A percentile compares a stretch with the other conserved stretches of the same genome.
Conservation (phyloP, 1,284 basidiomycete species). For the Pseudozyma sp. region DNA sequence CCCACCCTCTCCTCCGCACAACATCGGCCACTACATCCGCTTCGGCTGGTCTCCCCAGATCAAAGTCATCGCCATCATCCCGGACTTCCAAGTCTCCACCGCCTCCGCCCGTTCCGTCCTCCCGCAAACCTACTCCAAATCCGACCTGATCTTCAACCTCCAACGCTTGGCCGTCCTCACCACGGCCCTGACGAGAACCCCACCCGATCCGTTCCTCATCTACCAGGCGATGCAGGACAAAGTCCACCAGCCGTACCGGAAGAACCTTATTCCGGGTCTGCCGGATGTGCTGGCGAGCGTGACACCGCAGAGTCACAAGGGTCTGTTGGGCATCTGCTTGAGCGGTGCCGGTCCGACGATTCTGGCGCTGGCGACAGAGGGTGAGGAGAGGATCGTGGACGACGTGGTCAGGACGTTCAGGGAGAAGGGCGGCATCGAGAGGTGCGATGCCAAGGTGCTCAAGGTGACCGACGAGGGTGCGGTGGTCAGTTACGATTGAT, state of each 20-base stretch:
- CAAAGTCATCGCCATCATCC: constrained; percentile 93
- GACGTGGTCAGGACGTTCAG: constrained; percentile 61
- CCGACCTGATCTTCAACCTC: constrained; percentile 94
- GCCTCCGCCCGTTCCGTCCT: constrained; percentile 91
- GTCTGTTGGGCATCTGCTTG: constrained; percentile 94
- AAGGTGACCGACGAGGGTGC: constrained; percentile 63
- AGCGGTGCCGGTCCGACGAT: constrained; percentile 98
- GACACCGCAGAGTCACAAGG: constrained; percentile 88
- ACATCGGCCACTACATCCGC: constrained; percentile 93
- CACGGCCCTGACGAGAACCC: constrained; percentile 87
- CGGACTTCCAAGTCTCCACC: constrained; percentile 94
- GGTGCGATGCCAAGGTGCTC: constrained; percentile 60
- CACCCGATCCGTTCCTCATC: constrained; percentile 91
- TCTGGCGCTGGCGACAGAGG: constrained; percentile 87
- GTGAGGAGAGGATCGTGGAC: constrained; percentile 54
- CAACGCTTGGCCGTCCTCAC: constrained; percentile 98
- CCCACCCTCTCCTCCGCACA: constrained; percentile 86
- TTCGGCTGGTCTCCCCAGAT: constrained; percentile 89
- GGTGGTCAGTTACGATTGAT: constrained; percentile 9
- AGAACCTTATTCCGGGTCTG: constrained; percentile 86
- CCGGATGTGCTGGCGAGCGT: constrained; percentile 77
- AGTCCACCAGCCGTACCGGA: constrained; percentile 96
- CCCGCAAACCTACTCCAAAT: constrained; percentile 83
- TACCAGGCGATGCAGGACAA: constrained; percentile 99
- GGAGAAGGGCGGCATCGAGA: constrained; percentile 54